phyloP scores from a whole-genome alignment of 2,329 filamentous ascomycete species.

The Paracamarosporium sp. region DNA sequence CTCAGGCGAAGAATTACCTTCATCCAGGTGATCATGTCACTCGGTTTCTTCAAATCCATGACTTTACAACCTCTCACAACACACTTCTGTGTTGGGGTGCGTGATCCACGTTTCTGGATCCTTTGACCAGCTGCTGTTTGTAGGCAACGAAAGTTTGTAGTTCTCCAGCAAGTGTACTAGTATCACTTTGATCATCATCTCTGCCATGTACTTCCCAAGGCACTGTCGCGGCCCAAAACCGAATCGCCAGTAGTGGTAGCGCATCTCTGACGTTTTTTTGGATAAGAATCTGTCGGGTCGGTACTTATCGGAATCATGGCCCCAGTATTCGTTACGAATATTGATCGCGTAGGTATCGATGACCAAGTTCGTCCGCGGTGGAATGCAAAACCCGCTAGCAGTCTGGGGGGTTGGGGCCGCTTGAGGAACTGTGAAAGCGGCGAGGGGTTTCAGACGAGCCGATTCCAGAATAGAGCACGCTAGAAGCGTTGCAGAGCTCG shows the following conservation, averaged over 20 bases:
- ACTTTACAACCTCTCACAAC: no score
- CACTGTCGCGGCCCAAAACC: conserved; percentile 55
- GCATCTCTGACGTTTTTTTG: conserved; percentile 8
- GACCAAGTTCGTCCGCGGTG: conserved; percentile 49
- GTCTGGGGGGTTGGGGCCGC: conserved; percentile 43
- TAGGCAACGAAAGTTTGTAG: no score
- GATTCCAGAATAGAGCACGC: conserved; percentile 49
- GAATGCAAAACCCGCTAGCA: conserved; percentile 30
- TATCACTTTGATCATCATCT: conserved; percentile 23
- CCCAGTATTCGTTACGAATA: conserved; percentile 49
- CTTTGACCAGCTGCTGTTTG: no score
- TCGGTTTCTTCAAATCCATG: no score
- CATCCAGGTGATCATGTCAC: no score
- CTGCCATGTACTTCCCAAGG: conserved; percentile 51
- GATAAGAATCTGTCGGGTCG: conserved; percentile 33
- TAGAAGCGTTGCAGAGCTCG: not conserved
- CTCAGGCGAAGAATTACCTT: no score
- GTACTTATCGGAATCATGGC: conserved; percentile 41
- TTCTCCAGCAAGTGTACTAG: no score
- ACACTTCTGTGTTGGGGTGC: no score
- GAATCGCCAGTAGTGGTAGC: conserved; percentile 54
- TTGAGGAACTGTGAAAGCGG: conserved; percentile 53
- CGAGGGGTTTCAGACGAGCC: conserved; percentile 46
- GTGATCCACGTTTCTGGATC: no score
- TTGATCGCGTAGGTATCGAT: conserved; percentile 55